A percentile compares a stretch with the other conserved stretches of the same genome.
These are phyloP conservation scores for Tremella fuciformis DNA, from an alignment of 768 basidiomycete genomes.

Conservation along the genomic window DNA sequence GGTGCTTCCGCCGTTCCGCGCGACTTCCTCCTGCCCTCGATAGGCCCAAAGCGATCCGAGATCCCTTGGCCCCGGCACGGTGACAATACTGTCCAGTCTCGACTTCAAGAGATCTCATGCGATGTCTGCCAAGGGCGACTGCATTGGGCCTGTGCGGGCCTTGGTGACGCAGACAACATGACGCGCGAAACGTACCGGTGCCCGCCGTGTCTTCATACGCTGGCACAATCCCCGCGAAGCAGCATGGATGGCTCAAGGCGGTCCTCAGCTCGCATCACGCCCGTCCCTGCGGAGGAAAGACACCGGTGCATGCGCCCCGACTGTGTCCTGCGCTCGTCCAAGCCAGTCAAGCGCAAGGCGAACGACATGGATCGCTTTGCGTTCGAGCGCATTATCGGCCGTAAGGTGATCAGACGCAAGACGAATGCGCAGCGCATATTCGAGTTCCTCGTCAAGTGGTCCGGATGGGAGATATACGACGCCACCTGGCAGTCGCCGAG, in stretches of 20 bases:
- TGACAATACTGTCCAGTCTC: neutral
- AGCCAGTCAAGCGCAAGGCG: neutral
- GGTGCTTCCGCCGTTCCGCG: conserved; percentile 1
- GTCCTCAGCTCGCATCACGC: neutral
- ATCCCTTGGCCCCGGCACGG: neutral
- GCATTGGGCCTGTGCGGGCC: conserved; percentile 12
- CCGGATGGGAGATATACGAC: conserved; percentile 8
- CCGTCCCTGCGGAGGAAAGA: neutral
- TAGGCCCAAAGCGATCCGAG: neutral
- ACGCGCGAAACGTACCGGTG: conserved; percentile 6
- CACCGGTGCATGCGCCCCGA: conserved; percentile 10
- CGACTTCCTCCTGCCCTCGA: neutral
- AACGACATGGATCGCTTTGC: conserved; percentile 5
- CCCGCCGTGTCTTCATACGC: conserved; percentile 2
- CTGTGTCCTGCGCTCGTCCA: conserved; percentile 6
- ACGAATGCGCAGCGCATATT: conserved; percentile 1
- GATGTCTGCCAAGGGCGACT: conserved; percentile 3
- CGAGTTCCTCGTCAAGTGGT: conserved; percentile 15
- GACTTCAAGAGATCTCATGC: conserved; percentile 1
- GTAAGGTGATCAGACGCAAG: neutral
- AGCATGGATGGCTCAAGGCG: neutral
- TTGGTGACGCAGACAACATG: conserved; percentile 3
- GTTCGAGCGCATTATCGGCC: conserved; percentile 11
- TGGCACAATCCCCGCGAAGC: neutral
- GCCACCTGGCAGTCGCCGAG: conserved; percentile 7